Conservation (phyloP, 768 basidiomycete genomes). For the Boletus subparvulus region DNA sequence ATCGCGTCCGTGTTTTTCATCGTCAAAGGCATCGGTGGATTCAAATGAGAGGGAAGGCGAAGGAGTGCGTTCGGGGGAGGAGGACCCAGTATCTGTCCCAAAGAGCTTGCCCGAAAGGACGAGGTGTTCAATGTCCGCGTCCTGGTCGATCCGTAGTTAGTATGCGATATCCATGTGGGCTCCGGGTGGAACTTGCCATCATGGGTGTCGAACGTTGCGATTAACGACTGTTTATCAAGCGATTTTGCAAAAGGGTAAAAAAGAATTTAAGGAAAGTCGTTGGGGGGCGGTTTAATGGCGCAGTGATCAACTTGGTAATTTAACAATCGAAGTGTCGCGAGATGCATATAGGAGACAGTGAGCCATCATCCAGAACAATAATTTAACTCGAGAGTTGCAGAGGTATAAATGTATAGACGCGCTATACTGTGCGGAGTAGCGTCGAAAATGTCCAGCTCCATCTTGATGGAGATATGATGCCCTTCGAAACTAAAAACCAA, state of each 20-base stretch:
- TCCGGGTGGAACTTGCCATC: slow-evolving; percentile 15
- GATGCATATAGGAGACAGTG: background rate
- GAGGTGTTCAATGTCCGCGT: slow-evolving; percentile 62
- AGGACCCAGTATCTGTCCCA: slow-evolving; percentile 49
- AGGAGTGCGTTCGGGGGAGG: slow-evolving; percentile 64
- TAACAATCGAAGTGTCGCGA: background rate
- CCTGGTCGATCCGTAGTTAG: slow-evolving; percentile 19
- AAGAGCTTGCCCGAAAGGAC: slow-evolving; percentile 80
- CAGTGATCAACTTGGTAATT: background rate
- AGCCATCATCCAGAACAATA: background rate
- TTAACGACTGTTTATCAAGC: slow-evolving; percentile 17
- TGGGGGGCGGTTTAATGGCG: background rate
- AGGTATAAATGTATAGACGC: background rate
- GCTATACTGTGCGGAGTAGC: slow-evolving; percentile 7
- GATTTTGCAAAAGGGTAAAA: background rate
- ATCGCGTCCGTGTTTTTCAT: slow-evolving; percentile 49
- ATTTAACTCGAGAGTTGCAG: background rate
- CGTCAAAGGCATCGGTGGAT: slow-evolving; percentile 35
- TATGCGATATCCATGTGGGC: background rate
- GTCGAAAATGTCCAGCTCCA: slow-evolving; percentile 22
- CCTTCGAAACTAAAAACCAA: slow-evolving; percentile 5
- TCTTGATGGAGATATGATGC: slow-evolving; percentile 12
- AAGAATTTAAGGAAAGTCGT: no score
- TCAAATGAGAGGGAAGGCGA: slow-evolving; percentile 43
- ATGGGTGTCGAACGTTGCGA: background rate